Percentiles rank a stretch among this genome's conserved stretches.
These are phyloP conservation scores for Pisolithus tinctorius DNA, from an alignment of 768 basidiomycete genomes.

Conservation along the genomic window DNA sequence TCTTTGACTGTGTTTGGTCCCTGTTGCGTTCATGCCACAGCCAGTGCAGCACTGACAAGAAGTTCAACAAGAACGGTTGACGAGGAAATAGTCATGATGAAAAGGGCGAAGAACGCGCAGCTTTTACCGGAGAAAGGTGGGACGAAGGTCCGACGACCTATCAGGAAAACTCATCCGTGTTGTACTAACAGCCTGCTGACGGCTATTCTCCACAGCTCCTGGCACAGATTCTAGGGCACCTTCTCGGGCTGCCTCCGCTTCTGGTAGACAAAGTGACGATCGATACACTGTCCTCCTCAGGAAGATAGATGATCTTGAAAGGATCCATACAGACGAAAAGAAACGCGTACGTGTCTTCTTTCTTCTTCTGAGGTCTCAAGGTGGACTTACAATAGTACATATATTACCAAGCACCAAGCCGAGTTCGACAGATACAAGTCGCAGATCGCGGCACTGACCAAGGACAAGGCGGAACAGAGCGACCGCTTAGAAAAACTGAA, in stretches of 20 bases:
- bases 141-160: neutral
- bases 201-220: conserved; percentile 19
- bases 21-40: conserved; percentile 3
- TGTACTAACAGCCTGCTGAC: neutral
- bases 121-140: neutral
- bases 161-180: neutral
- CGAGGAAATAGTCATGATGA: neutral
- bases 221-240: conserved; percentile 23
- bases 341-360: conserved; percentile 40
- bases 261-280: conserved; percentile 29
- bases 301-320: conserved; percentile 60
- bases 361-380: neutral
- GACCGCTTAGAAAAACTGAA: conserved; percentile 56
- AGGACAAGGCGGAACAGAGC: conserved; percentile 39
- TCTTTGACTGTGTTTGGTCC: conserved; percentile 14
- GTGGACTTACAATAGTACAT: neutral
- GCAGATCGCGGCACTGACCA: conserved; percentile 47
- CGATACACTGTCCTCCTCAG: conserved; percentile 50
- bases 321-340: conserved; percentile 58
- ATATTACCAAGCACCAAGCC: conserved; percentile 42
- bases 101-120: neutral
- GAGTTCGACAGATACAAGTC: conserved; percentile 55
- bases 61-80: neutral
- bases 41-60: neutral
- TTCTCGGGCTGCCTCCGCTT: conserved; percentile 7